Evolutionary conservation across 2,329 filamentous ascomycete genomes (phyloP).

Genomic region (Geosmithia putterillii): DNA sequence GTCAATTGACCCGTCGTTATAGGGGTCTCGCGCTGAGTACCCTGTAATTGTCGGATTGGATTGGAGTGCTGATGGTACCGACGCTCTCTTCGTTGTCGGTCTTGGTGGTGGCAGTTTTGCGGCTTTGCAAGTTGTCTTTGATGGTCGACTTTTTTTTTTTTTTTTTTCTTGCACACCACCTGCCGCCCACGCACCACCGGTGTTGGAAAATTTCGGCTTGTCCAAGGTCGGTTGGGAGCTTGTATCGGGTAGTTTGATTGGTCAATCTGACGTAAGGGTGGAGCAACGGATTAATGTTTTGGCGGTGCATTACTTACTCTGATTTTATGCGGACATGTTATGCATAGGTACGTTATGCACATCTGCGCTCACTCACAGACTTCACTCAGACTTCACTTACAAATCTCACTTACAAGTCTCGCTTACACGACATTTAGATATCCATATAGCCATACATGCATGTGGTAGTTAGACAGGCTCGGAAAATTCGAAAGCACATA

Average conservation of each 20-base stretch:
- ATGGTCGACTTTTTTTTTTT: conserved; percentile 2
- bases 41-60: background rate
- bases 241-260: background rate
- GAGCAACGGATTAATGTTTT: background rate
- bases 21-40: too few relatives aligned
- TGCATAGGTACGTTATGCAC: too few relatives aligned
- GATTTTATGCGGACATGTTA: too few relatives aligned
- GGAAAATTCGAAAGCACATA: too few relatives aligned
- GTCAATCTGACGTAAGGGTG: background rate
- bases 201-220: conserved; percentile 4
- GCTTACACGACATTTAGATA: too few relatives aligned
- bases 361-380: too few relatives aligned
- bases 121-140: background rate
- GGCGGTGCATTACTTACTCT: too few relatives aligned
- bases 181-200: background rate
- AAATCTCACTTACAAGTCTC: too few relatives aligned
- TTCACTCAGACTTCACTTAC: too few relatives aligned
- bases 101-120: background rate
- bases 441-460: too few relatives aligned
- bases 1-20: conserved; percentile 1
- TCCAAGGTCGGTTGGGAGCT: background rate
- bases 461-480: too few relatives aligned
- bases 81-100: background rate
- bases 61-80: background rate
- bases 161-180: background rate